A percentile compares a stretch with the other conserved stretches of the same genome.
Evolutionary conservation across 1,284 basidiomycete genomes (phyloP).

Genomic region (Rhodotorula sp.): DNA sequence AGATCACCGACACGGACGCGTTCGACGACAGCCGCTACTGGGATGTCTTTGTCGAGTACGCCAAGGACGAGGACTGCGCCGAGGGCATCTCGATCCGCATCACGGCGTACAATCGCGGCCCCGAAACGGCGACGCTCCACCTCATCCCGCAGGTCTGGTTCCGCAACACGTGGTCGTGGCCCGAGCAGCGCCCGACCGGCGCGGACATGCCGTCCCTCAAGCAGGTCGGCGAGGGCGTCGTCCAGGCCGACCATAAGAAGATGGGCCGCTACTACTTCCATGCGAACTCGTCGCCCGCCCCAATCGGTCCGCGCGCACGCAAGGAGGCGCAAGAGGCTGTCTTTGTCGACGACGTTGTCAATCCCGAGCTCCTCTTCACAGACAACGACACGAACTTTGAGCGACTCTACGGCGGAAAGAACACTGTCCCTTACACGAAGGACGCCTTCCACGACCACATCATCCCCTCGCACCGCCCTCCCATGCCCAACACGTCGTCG

Average conservation of each 20-base stretch:
- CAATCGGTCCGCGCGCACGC: conserved; percentile 67
- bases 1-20: conserved; percentile 85
- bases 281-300: conserved; percentile 86
- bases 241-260: conserved; percentile 73
- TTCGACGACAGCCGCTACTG: conserved; percentile 95
- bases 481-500: conserved; percentile 43
- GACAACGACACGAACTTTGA: conserved; percentile 97
- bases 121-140: conserved; percentile 91
- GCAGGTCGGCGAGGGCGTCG: conserved; percentile 58
- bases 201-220: conserved; percentile 59
- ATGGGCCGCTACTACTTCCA: conserved; percentile 64
- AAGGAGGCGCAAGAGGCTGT: conserved; percentile 56
- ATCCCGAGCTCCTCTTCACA: conserved; percentile 83
- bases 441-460: conserved; percentile 99
- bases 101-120: conserved; percentile 93
- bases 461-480: conserved; percentile 75
- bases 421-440: conserved; percentile 81
- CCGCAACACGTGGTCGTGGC: conserved; percentile 98
- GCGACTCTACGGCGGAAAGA: conserved; percentile 83
- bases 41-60: conserved; percentile 98
- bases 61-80: conserved; percentile 90
- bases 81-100: conserved; percentile 89
- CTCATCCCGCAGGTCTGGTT: conserved; percentile 95
- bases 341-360: conserved; percentile 65
- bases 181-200: conserved; percentile 72